Evolutionary conservation across 2,329 filamentous ascomycete genomes (phyloP).

Genomic region (Apiospora sp.): DNA sequence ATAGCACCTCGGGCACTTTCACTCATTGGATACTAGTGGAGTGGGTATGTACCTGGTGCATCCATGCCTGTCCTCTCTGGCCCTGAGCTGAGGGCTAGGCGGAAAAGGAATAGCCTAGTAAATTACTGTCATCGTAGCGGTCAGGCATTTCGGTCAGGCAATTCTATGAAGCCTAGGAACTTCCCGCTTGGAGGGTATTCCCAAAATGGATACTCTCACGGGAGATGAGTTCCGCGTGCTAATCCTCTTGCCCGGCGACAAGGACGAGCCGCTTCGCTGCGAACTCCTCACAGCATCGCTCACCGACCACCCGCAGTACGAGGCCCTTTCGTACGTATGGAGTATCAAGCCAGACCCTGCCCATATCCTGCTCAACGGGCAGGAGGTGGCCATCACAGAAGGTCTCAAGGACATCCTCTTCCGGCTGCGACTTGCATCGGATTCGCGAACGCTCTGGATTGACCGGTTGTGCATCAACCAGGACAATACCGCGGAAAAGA

Average conservation of each 20-base stretch:
- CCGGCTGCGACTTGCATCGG: background rate
- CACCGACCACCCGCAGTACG: background rate
- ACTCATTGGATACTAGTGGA: background rate
- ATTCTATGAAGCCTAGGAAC: background rate
- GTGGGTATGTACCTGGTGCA: background rate
- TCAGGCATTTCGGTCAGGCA: background rate
- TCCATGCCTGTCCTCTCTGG: background rate
- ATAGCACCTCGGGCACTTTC: background rate
- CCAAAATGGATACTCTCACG: background rate
- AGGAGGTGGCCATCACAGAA: background rate
- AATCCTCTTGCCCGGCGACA: background rate
- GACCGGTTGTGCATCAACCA: conserved; percentile 29
- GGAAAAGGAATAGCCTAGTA: background rate
- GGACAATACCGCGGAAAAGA: conserved; percentile 25
- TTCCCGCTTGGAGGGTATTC: background rate
- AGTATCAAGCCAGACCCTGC: background rate
- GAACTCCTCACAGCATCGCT: background rate
- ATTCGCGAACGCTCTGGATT: conserved; percentile 24
- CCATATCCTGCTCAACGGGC: background rate
- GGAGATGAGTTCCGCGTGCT: background rate
- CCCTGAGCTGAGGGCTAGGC: background rate
- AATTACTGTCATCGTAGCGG: background rate
- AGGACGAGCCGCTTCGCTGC: background rate
- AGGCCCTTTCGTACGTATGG: conserved; percentile 23
- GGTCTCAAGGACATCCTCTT: background rate